phyloP scores from a whole-genome alignment of 1,284 basidiomycete species.

The Papiliotrema flavescens region DNA sequence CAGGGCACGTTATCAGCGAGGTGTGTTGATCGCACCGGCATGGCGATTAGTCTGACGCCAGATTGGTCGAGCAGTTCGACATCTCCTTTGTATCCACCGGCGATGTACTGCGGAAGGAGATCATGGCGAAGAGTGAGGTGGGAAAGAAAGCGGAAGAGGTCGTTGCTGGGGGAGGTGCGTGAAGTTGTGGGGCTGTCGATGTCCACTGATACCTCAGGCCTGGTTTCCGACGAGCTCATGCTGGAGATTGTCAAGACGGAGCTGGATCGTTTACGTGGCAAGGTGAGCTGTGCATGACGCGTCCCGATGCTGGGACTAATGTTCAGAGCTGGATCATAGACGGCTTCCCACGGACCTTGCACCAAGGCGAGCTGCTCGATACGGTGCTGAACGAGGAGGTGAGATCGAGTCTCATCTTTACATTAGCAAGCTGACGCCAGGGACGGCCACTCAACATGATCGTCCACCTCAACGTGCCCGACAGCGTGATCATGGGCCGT shows the following conservation, averaged over 20 bases:
- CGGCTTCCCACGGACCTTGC: constrained; percentile 90
- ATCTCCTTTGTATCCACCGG: constrained; percentile 48
- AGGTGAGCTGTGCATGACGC: constrained; percentile 22
- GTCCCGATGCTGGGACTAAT: background rate
- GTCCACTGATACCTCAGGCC: constrained; percentile 25
- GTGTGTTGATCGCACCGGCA: constrained; percentile 10
- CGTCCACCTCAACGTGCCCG: constrained; percentile 87
- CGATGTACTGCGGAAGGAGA: constrained; percentile 49
- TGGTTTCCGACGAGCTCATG: constrained; percentile 49
- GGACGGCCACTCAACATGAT: constrained; percentile 69
- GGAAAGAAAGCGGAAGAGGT: constrained; percentile 43
- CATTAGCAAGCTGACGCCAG: constrained; percentile 26
- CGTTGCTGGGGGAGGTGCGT: constrained; percentile 44
- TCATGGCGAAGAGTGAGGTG: constrained; percentile 39
- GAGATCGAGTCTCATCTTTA: constrained; percentile 23
- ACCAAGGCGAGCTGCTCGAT: constrained; percentile 83
- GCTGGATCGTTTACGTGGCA: constrained; percentile 42
- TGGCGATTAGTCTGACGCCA: constrained; percentile 2
- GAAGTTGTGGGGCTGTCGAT: background rate
- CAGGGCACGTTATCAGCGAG: constrained; percentile 43
- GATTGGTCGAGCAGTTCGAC: constrained; percentile 47
- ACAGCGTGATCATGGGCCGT: constrained; percentile 80
- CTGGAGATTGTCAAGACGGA: constrained; percentile 46
- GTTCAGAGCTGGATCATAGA: constrained; percentile 77
- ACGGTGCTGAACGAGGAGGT: constrained; percentile 42